These are phyloP conservation scores for Penicillium vulpinum DNA, from an alignment of 2,329 filamentous ascomycete species.

Conservation along the genomic window DNA sequence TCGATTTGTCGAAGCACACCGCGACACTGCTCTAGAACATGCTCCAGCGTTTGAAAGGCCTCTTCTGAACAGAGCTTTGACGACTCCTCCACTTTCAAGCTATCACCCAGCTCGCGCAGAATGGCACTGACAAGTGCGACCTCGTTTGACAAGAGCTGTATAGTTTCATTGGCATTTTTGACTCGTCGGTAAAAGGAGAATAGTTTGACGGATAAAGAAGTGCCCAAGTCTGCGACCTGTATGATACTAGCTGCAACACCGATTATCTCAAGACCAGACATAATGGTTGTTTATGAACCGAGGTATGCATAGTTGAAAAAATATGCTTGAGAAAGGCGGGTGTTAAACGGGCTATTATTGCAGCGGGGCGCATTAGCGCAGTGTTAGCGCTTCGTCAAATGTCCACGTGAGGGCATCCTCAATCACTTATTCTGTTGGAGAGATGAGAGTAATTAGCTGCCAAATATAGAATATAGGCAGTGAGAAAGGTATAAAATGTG, in stretches of 20 bases:
- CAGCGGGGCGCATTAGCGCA: background rate
- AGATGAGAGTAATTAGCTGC: no score
- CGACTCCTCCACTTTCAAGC: conserved; percentile 25
- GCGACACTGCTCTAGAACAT: conserved; percentile 22
- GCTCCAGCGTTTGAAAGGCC: conserved; percentile 10
- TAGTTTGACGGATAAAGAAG: conserved; percentile 29
- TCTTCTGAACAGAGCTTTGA: conserved; percentile 18
- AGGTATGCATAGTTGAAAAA: background rate
- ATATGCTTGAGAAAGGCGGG: background rate
- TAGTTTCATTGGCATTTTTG: conserved; percentile 24
- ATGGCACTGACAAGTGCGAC: conserved; percentile 31
- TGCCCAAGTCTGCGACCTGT: conserved; percentile 34
- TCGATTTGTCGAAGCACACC: conserved; percentile 24
- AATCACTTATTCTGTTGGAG: background rate
- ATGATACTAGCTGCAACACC: conserved; percentile 31
- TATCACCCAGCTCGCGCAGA: conserved; percentile 29
- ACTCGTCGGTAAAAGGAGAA: conserved; percentile 33
- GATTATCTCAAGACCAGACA: conserved; percentile 23
- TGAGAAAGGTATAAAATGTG: no score
- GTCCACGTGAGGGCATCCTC: background rate
- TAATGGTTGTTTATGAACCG: conserved; percentile 3
- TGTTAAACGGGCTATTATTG: background rate
- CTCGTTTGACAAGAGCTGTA: conserved; percentile 30
- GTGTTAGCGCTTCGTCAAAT: background rate
- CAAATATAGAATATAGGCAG: no score